phyloP scores from a whole-genome alignment of 495 filamentous ascomycete genomes.

The Cercophora newfieldiana region DNA sequence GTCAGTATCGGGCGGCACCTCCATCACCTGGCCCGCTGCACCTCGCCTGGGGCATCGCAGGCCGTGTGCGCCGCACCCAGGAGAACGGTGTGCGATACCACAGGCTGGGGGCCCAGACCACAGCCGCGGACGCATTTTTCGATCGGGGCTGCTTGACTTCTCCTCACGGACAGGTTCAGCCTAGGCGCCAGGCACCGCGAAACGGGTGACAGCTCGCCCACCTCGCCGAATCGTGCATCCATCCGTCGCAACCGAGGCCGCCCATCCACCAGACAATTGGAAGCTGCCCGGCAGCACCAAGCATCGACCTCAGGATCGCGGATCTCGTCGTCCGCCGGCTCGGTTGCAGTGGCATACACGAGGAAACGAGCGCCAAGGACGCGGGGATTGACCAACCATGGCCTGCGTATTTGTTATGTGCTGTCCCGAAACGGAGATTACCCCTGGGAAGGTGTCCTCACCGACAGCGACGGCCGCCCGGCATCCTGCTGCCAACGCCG shows the following conservation, averaged over 20 bases:
- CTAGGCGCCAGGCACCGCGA: not conserved
- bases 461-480: not conserved
- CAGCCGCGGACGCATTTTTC: slow-evolving; percentile 1
- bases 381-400: slow-evolving; percentile 12
- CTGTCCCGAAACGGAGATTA: slow-evolving; percentile 2
- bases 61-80: not conserved
- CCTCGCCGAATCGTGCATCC: slow-evolving; percentile 23
- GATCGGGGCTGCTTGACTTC: not conserved
- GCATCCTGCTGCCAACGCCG: not conserved
- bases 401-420: slow-evolving; percentile 10
- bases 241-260: slow-evolving; percentile 15
- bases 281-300: no score
- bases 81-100: not conserved
- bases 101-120: slow-evolving; percentile 4
- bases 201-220: not conserved
- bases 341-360: slow-evolving; percentile 4
- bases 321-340: slow-evolving; percentile 1
- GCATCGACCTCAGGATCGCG: not conserved
- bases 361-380: not conserved
- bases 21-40: no score
- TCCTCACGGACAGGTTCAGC: slow-evolving; percentile 4
- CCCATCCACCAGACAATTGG: not conserved
- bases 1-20: no score
- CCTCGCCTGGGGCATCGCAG: no score
- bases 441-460: slow-evolving; percentile 3